Base-by-base conservation (phyloP, 2,329 filamentous ascomycete species). In the Didymella arachidicola region DNA sequence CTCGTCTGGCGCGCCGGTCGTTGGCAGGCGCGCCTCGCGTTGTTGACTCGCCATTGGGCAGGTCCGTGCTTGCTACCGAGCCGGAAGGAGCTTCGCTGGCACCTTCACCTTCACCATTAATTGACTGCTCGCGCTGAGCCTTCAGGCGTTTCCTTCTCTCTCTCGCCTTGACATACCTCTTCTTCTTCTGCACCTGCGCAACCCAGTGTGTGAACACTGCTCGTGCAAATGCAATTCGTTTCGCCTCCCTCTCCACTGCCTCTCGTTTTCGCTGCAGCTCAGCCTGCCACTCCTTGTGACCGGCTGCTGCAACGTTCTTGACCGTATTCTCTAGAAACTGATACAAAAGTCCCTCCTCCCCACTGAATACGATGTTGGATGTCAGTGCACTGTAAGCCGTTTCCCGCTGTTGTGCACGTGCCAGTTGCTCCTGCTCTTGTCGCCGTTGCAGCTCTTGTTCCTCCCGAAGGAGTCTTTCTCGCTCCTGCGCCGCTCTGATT, bases 241-340 rank as follows among this genome's bases (percentile, higher is more conserved):
- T 64, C 53, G 53, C 52, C 50, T 68, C 53, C 18, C 64, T 57
- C 44, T 65, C 67, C 27, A 59, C 61, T 18, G 67, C 67, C 30
- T 68, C 67, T 30, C 61, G 42, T 14, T 66, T 63, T 16, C 55
- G 57, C 52, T 52, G 59, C 53, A 44, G 59, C 49, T 76, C 69
- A 54, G 77, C 70, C 59, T 73, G 70, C 50, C 78, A 71, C 53
- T 67, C 68, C 34, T 57, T 48, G 76, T 57, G 45, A 72, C 72
- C 27, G 32, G 72, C 67, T 3, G 69, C 65, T n/a, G 79, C 73
- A 11, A 78, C 68, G 11, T 72, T 68, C 4, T 68, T 64, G 25
- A 77, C 69, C 45, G 68, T 65, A 44, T 77, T 78, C 42, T 81
- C 79, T 26, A 82, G 64, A 55, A 77, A 82, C 54, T 82, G 80